These are phyloP conservation scores for Fusarium brachygibbosum DNA, from an alignment of 2,329 filamentous ascomycete genomes.

Conservation along the genomic window DNA sequence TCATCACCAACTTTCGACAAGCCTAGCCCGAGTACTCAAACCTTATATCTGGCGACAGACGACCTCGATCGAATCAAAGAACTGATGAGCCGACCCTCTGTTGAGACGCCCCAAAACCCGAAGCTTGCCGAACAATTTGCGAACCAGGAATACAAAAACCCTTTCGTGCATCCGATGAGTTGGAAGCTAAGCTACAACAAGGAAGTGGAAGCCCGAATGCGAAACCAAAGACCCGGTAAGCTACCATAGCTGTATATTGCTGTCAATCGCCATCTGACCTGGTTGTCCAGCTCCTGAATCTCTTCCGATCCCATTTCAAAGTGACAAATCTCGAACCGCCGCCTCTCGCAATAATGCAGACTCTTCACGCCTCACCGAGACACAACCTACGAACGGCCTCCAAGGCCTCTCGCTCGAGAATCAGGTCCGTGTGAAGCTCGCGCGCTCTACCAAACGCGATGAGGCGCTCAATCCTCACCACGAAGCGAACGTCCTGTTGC, in stretches of 20 bases:
- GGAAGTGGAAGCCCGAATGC: neutral
- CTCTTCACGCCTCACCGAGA: neutral
- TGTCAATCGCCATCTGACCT: neutral
- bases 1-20: neutral
- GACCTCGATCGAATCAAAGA: neutral
- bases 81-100: neutral
- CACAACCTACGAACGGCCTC: too few relatives aligned
- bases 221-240: neutral
- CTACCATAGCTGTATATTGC: neutral
- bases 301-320: neutral
- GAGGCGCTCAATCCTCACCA: neutral
- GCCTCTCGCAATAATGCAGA: neutral
- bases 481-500: neutral
- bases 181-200: neutral
- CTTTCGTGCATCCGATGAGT: neutral
- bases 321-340: neutral
- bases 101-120: neutral
- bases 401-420: neutral
- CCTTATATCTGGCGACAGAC: neutral
- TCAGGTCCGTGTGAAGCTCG: neutral
- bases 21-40: neutral
- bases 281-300: neutral
- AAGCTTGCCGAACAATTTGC: neutral
- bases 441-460: neutral
- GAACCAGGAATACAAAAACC: neutral